phyloP scores from a whole-genome alignment of 495 filamentous ascomycete genomes.

The Podospora pseudopauciseta region DNA sequence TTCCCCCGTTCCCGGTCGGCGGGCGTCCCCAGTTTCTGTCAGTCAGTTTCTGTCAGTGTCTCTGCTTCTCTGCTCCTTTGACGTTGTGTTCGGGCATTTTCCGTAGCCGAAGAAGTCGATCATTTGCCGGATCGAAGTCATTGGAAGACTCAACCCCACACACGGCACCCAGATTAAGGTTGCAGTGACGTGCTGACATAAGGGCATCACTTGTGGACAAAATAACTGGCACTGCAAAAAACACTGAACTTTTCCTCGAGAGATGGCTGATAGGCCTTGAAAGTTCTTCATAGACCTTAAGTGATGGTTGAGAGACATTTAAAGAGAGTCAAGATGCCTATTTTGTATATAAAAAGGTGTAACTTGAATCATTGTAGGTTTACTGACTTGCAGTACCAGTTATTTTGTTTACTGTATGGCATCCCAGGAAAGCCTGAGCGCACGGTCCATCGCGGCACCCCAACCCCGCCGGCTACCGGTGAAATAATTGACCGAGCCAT shows the following conservation, averaged over 20 bases:
- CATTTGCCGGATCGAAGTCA: constrained; percentile 15
- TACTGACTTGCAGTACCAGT: too few species aligned
- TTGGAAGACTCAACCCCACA: neutral
- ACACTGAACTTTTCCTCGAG: too few species aligned
- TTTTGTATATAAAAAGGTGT: too few species aligned
- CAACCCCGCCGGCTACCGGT: constrained; percentile 20
- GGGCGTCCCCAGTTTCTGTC: neutral
- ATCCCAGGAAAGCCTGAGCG: neutral
- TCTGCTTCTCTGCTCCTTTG: neutral
- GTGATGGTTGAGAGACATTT: too few species aligned
- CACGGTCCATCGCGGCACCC: neutral
- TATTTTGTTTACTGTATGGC: too few species aligned
- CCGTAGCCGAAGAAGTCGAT: constrained; percentile 7
- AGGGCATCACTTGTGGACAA: too few species aligned
- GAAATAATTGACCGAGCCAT: constrained; percentile 22
- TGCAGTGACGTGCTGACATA: constrained; percentile 6
- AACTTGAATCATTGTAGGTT: too few species aligned
- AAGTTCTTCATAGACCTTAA: too few species aligned
- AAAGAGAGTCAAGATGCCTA: too few species aligned
- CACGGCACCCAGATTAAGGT: constrained; percentile 8
- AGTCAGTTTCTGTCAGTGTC: too few species aligned
- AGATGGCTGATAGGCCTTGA: too few species aligned
- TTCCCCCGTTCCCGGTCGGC: neutral
- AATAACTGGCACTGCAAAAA: too few species aligned
- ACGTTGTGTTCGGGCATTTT: constrained; percentile 10